Evolutionary conservation across 73 alveolate species (phyloP), one percentile per base, ranked within the genome.

Genomic region (Symbiodinium natans): DNA sequence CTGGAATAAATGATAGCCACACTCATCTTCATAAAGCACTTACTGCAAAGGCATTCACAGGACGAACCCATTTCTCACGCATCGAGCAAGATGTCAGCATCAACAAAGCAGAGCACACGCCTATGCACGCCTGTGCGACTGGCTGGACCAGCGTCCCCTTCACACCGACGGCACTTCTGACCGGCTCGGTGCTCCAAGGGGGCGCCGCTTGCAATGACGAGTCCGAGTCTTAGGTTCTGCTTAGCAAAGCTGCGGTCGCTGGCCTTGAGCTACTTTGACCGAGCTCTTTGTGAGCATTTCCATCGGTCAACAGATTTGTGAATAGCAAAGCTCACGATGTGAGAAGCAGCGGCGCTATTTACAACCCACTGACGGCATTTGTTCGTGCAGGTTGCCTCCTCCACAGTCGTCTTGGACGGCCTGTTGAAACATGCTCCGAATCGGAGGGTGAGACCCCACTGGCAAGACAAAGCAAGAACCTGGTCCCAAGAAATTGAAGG

Each of bases 171-270:
- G 77, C 77, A 59, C 77, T 59, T 59, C 77, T 59, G 77, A 59
- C 77, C 77, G 31, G 34, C 77, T 59, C 77, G 77, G 77, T 59
- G 77, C 77, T 59, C 77, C 77, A n/a, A 59, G 77, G 77, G 77
- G 77, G 77, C 63, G 19, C 10, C 63, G n/a, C n/a, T n/a, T n/a
- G n/a, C n/a, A n/a, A n/a, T n/a, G n/a, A n/a, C n/a, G n/a, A n/a
- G n/a, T n/a, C n/a, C n/a, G n/a, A n/a, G n/a, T n/a, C n/a, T n/a
- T n/a, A n/a, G n/a, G n/a, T n/a, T n/a, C n/a, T n/a, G n/a, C n/a
- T n/a, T n/a, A n/a, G n/a, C n/a, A n/a, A n/a, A n/a, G n/a, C n/a
- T n/a, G n/a, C n/a, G n/a, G n/a, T n/a, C n/a, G n/a, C n/a, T n/a
- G n/a, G n/a, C n/a, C n/a, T 25, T 48, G 63, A 25, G 63, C 63